Conservation (phyloP, 352 stramenopile species). For the Globisporangium radiosum region DNA sequence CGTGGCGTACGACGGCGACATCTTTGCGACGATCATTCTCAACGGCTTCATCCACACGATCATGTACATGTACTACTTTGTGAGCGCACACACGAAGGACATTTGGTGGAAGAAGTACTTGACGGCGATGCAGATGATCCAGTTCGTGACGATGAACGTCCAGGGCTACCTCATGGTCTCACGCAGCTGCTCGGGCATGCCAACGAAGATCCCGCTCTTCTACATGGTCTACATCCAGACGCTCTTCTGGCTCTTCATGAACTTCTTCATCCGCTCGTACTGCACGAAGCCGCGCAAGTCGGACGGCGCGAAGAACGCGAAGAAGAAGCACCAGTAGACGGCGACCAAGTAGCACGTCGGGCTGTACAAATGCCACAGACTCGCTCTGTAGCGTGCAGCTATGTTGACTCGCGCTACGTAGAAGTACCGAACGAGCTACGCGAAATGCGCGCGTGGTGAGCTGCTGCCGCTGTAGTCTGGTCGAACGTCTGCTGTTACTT, state of each 20-base stretch:
- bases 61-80: conserved; percentile 99
- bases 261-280: conserved; percentile 97
- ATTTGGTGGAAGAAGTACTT: conserved; percentile 98
- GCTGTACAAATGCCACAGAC: neutral
- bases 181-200: conserved; percentile 86
- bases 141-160: conserved; percentile 89
- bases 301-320: conserved; percentile 32
- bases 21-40: conserved; percentile 95
- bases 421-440: too few relatives aligned
- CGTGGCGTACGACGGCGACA: conserved; percentile 93
- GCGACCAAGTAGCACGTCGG: neutral
- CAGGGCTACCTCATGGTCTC: conserved; percentile 70
- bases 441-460: too few relatives aligned
- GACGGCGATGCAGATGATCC: conserved; percentile 93
- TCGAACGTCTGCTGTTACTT: too few relatives aligned
- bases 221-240: conserved; percentile 96
- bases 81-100: conserved; percentile 94
- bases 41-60: conserved; percentile 98
- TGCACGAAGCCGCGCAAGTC: conserved; percentile 46
- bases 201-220: conserved; percentile 68
- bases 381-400: too few relatives aligned
- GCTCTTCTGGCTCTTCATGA: conserved; percentile 93
- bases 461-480: too few relatives aligned
- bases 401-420: too few relatives aligned
- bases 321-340: conserved; percentile 49